Evolutionary conservation across 176 grass and related monocot species (phyloP), one percentile per base, ranked within the genome.

Genomic region (Eleusine coracana): DNA sequence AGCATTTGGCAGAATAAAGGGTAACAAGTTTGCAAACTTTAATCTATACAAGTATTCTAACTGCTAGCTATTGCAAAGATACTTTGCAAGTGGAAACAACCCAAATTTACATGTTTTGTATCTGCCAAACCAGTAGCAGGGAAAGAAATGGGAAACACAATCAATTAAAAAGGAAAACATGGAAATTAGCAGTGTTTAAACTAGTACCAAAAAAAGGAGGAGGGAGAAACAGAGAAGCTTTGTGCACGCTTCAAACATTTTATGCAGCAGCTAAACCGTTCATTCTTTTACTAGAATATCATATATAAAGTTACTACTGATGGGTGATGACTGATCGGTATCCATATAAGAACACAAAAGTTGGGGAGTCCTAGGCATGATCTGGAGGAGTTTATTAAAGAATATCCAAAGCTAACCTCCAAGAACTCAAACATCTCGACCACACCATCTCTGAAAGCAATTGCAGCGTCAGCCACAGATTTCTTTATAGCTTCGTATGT

Each of bases 381-480:
- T 37, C 38, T 2, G 6, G 10, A 64, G 63, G 29, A 82, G 31
- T 41, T 64, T 25, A 56, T 15, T 34, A 79, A 64, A 82, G 44
- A 51, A 77, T 71, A 70, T 42, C 12, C 7, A 68, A 18, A 73
- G 28, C 36, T 21, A 48, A 98, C 96, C 96, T 93, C 92, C 60
- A 98, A 85, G n/a, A 91, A 88, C 79, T 98, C 92, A 91, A 98
- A 95, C 68, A 98, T 75, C 66, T 95, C 86, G 21, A 90, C 61
- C 10, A 95, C 92, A 66, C 95, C 95, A 89, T 91, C 89, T 88
- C 96, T 91, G 83, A 95, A 98, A 85, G 90, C 28, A 77, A 98
- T 98, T 84, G 89, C 28, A 85, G 96, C 90, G 66, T 95, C 90
- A 74, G 86, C 77, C 27, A 98, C 96, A 38, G 96, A 98, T 85